Base-by-base conservation (phyloP, 2,329 filamentous ascomycete genomes). In the Verticillium nonalfalfae region DNA sequence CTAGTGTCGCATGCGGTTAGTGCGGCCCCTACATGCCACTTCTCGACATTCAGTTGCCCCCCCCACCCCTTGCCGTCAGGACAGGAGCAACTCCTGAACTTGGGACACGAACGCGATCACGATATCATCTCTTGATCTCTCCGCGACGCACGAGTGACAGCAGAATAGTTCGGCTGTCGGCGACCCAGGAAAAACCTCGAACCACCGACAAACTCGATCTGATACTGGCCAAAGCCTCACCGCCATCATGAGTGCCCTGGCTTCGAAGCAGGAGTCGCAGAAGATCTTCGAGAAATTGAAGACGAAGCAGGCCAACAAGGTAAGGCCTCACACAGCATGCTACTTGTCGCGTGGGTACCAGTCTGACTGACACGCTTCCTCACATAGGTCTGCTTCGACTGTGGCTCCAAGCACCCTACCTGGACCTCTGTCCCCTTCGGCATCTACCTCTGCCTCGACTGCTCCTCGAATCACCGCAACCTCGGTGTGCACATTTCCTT, bases 401-500 rank as follows among this genome's bases (percentile, higher is more conserved):
- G 95, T 78, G 89, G 91, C 74, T 90, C 93, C 71, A 98, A 98
- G 79, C 97, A 97, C 74, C 95, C 95, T 65, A 98, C 95, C 62
- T 99, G 95, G 95, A 96, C 93, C 7, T 98, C 94, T 7, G 93
- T 97, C 36, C 93, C 94, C 11, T 93, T 99, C 66, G 95, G 91
- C 72, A 98, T 99, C 75, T 99, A 98, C 75, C 87, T 99, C 26
- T 99, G 95, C 73, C 89, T 99, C 71, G 95, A 99, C 79, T 99
- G 95, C 80, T 97, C 94, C 52, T 90, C 94, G 61, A 93, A 97
- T 76, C 95, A 99, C 78, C 90, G 95, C 70, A 98, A 98, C 77
- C 88, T 99, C 71, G 95, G 95, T 76, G 94, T 98, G 64, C 95
- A 99, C 78, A 97, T 99, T 78, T 97, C 94, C 69, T 99, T 99